Base-by-base conservation (phyloP, 1,284 basidiomycete genomes). In the Ganoderma boninense region DNA sequence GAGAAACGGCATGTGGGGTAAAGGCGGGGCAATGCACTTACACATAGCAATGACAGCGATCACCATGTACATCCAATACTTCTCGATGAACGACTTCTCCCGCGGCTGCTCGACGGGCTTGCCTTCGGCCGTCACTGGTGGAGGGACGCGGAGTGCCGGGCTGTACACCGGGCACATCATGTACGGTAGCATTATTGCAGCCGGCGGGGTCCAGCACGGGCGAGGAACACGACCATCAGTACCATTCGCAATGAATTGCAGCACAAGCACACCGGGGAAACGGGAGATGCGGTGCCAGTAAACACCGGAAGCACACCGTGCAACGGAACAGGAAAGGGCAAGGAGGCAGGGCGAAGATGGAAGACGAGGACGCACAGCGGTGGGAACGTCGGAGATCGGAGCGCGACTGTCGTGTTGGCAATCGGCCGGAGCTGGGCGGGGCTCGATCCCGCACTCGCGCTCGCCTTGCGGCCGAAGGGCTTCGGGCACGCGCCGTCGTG, bases 1-100 rank as follows among this genome's bases (percentile, higher is more conserved):
- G 38, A 44, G 16, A 32, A 11, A 14, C 29, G 54, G 38, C 23
- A 43, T 20, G 62, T 16, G 64, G 38, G 59, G 56, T 26, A 44
- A 38, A 38, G 44, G 60, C 42, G n/a, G 38, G 40, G 56, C 18
- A 62, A 52, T 57, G 43, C 57, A 87, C 90, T 79, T 75, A 93
- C 92, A 70, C 44, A 92, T 77, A 40, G 87, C 85, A 44, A 92
- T 81, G 20, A 95, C 80, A 40, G 87, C 80, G 2, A 89, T 85
- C 42, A 87, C 83, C 63, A 95, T 88, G 76, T 95, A 95, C 80
- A 96, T 83, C 94, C 95, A 96, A 81, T 97, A 96, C 81, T 96
- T 97, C 78, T 95, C 92, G 46, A 96, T 71, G 81, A 96, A 95
- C 11, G 88, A 84, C 82, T 96, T 93, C 79, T 80, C 94, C 0